Conservation (phyloP, 805 yeast genomes). For the Candida suzukii region DNA sequence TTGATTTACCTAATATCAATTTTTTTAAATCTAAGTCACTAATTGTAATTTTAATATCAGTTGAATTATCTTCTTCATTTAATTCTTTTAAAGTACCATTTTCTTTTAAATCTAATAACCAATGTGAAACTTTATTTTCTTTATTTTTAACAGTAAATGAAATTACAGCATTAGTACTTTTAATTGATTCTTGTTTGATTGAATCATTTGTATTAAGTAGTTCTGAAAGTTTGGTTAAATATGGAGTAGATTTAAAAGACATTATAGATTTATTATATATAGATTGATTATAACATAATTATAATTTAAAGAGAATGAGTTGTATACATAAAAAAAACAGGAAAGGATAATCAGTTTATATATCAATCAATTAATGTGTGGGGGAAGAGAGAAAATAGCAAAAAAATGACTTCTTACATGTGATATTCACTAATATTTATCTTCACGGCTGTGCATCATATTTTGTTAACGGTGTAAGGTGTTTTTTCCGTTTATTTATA, state of each 20-base stretch:
- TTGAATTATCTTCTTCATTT: slow-evolving; percentile 20
- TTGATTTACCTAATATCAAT: slow-evolving; percentile 71
- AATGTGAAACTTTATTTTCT: slow-evolving; percentile 44
- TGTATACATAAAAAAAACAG: no score
- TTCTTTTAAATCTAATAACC: slow-evolving; percentile 64
- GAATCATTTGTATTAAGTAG: slow-evolving; percentile 11
- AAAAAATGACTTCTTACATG: no score
- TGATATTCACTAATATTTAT: no score
- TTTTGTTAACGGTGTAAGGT: no score
- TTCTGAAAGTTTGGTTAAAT: slow-evolving; percentile 9
- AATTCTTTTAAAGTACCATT: slow-evolving; percentile 36
- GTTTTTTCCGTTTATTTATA: no score
- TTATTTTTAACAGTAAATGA: slow-evolving; percentile 62
- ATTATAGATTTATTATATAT: background rate
- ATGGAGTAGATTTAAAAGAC: slow-evolving; percentile 11
- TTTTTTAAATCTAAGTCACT: slow-evolving; percentile 64
- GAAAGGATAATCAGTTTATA: no score
- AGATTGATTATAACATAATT: background rate
- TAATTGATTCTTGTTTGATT: slow-evolving; percentile 16
- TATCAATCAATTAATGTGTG: no score
- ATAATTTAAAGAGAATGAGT: no score
- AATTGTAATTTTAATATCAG: slow-evolving; percentile 61
- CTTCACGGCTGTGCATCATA: no score
- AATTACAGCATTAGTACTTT: slow-evolving; percentile 51
- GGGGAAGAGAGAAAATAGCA: no score